phyloP scores from a whole-genome alignment of 2,329 filamentous ascomycete genomes.

The Arthrobotrys iridis region DNA sequence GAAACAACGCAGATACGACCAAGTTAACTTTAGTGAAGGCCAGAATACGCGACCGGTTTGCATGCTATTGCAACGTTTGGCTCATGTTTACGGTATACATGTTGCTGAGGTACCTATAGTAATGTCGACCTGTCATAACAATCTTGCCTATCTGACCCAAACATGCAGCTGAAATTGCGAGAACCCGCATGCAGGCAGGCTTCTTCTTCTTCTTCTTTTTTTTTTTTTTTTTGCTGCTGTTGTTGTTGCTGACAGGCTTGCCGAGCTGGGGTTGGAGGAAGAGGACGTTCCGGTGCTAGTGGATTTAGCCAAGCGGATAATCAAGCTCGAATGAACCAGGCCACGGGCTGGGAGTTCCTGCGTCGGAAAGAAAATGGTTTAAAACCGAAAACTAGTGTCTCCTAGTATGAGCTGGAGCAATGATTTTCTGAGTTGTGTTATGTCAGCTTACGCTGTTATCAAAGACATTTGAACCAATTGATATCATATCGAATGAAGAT shows the following conservation, averaged over 20 bases:
- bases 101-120: conserved; percentile 34
- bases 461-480: conserved; percentile 14
- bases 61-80: too few relatives aligned
- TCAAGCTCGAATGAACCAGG: not conserved
- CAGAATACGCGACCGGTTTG: too few relatives aligned
- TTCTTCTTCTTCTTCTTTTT: not conserved
- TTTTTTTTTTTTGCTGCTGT: not conserved
- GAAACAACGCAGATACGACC: too few relatives aligned
- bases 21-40: too few relatives aligned
- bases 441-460: conserved; percentile 39
- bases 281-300: conserved; percentile 11
- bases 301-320: conserved; percentile 47
- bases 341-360: conserved; percentile 38
- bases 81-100: conserved; percentile 25
- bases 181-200: not conserved
- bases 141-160: conserved; percentile 24
- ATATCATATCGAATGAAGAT: not conserved
- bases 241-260: not conserved
- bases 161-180: conserved; percentile 38
- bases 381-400: conserved; percentile 37
- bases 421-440: conserved; percentile 14
- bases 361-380: conserved; percentile 30
- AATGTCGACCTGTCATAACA: conserved; percentile 13
- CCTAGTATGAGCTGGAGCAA: conserved; percentile 7
- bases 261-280: not conserved